phyloP scores from a whole-genome alignment of 306 rosid genomes.

The Elaeagnus macrophylla region DNA sequence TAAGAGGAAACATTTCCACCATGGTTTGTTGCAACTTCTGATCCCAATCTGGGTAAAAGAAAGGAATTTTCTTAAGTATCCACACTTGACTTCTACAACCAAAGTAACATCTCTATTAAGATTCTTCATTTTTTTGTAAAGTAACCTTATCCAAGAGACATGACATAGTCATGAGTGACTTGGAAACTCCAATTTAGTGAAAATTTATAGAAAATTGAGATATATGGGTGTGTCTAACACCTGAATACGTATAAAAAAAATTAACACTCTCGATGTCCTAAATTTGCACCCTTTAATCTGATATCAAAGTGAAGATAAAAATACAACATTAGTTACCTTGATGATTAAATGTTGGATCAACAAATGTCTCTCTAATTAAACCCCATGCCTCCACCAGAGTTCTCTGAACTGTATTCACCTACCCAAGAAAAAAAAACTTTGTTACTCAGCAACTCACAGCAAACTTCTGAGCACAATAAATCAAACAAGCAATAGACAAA shows the following conservation, averaged over 20 bases:
- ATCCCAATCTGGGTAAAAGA: conserved; percentile 71
- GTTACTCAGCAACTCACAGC: conserved; percentile 11
- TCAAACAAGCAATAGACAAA: no score
- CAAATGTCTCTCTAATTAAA: conserved; percentile 82
- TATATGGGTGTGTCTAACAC: no score
- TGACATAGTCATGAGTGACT: no score
- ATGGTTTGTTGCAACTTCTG: conserved; percentile 86
- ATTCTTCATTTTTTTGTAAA: no score
- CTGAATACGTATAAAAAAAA: no score
- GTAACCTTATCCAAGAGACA: no score
- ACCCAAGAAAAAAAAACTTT: conserved; percentile 21
- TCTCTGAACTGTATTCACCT: conserved; percentile 96
- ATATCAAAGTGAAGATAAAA: background rate
- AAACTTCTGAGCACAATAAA: background rate
- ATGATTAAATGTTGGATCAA: conserved; percentile 90
- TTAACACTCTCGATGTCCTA: no score
- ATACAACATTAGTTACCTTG: conserved; percentile 51
- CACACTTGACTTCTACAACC: no score
- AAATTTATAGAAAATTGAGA: no score
- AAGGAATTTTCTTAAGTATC: background rate
- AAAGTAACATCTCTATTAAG: no score
- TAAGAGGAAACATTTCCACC: conserved; percentile 95
- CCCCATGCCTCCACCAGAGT: conserved; percentile 99
- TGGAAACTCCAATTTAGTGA: no score
- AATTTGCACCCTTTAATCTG: no score